Percentiles rank a stretch among this genome's conserved stretches.
Evolutionary conservation across 345 rosid genomes (phyloP).

Genomic region (Theobroma cacao): DNA sequence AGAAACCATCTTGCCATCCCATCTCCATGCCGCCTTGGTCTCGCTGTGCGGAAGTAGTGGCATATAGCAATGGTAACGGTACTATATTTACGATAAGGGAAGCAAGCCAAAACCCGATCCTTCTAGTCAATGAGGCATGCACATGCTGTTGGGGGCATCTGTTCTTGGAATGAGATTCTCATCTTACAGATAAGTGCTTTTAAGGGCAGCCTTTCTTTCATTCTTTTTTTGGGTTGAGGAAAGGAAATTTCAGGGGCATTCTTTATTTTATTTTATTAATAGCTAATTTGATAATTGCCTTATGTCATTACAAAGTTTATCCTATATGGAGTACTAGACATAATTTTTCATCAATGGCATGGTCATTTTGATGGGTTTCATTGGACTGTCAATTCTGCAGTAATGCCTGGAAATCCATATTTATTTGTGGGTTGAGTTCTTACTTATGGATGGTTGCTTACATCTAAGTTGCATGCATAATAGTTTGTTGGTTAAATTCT

Average conservation of each 20-base stretch:
- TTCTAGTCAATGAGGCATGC: constrained; percentile 83
- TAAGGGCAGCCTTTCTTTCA: not conserved
- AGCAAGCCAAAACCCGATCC: constrained; percentile 79
- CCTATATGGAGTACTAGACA: not conserved
- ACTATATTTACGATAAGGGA: constrained; percentile 73
- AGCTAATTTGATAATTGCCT: no score
- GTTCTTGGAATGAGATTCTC: constrained; percentile 97
- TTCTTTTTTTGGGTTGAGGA: no score
- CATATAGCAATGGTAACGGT: constrained; percentile 89
- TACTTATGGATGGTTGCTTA: no score
- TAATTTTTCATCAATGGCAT: not conserved
- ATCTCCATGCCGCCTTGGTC: no score
- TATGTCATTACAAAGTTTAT: not conserved
- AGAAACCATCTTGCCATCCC: no score
- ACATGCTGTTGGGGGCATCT: no score
- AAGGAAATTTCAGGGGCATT: no score
- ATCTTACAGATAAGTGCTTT: constrained; percentile 64
- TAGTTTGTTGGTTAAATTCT: no score
- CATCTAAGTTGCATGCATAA: no score
- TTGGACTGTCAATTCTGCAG: not conserved
- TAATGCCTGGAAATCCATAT: not conserved
- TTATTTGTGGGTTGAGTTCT: no score
- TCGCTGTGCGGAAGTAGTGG: no score
- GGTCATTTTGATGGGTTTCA: not conserved
- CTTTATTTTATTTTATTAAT: no score